Evolutionary conservation across 805 yeast species (phyloP), one percentile per base, ranked within the genome.

Genomic region (Barnettozyma vustinii): DNA sequence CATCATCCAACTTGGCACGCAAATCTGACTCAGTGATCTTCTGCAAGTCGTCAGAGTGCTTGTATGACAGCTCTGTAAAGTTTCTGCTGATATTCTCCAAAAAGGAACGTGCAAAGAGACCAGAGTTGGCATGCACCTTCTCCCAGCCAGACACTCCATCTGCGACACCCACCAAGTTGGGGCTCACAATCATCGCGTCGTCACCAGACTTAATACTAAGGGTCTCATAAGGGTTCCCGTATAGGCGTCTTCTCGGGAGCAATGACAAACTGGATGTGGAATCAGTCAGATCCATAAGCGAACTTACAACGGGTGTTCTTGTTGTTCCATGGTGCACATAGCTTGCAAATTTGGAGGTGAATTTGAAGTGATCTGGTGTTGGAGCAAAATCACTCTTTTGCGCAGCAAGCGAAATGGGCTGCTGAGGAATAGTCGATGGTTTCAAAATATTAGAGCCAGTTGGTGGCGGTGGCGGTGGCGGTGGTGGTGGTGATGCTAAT

Each of bases 121-220:
- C 81, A 20, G 78, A 70, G 26, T 73, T 66, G 12, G 76, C 66
- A 47, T 73, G 72, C 37, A 65, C 69, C 18, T 72, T 69, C 56
- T 73, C 77, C 81, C 81, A 77, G 1, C 80, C 80, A 19, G 79
- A 73, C 8, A 77, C 79, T 1, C 83, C 83, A 56, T 77, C 83
- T 3, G 83, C 81, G 4, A 77, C 71, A 2, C 78, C 82, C 47
- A 77, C 56, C 40, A 77, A 69, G 5, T 77, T 69, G 0, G 81
- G 79, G 4, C 79, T 73, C 2, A 76, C 74, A 39, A 77, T 63
- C 80, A 77, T 75, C 9, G 83, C 80, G 56, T 77, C 83, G 52
- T 77, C 83, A 1, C 83, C 82, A 20, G 76, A 77, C 52, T 74
- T 73, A 42, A 77, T 70, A 8, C 78, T 72, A 4, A 77, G 59